Base-by-base conservation (phyloP, 2,329 filamentous ascomycete genomes). In the Hypoxylon sp. region DNA sequence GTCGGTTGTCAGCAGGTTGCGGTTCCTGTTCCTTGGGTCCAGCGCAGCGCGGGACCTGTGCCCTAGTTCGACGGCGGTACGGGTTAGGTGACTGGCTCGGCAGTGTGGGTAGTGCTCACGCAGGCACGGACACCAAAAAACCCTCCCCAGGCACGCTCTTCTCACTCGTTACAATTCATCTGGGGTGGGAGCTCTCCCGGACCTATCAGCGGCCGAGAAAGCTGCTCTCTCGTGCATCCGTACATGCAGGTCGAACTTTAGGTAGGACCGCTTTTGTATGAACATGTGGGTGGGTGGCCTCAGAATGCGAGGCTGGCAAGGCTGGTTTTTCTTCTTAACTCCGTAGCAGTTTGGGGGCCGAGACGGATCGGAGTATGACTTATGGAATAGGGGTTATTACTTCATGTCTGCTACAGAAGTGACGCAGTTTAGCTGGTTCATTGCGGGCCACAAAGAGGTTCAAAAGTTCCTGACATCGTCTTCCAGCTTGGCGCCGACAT, bases 271-370 rank as follows among this genome's bases (percentile, higher is more conserved):
- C n/a, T 4, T 26, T 26, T 52, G 54, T 61, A 64, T 52, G 58
- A 44, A 52, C 43, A 52, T 59, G 50, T 59, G 46, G 59, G 63
- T 62, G 56, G 65, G 65, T 68, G 65, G 65, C 65, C 62, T 68
- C 32, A 62, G 52, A 44, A 53, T 65, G 56, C 62, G 54, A 65
- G 62, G 65, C 62, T 68, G 59, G 56, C 56, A 24, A 65, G 62
- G 62, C 62, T 65, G 49, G 49, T n/a, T 17, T 41, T 10, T 30
- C 46, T 39, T 41, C 20, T 19, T 41, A 37, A 4, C 4, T 37
- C 19, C 30, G 28, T 54, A 37, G 44, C 49, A 20, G 37, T 11
- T 59, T 67, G 53, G 58, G 62, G 58, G 61, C 62, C n/a, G 47
- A 55, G 47, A 46, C 30, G 13, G 15, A 39, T 39, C 8, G 17